phyloP scores from a whole-genome alignment of 1,284 basidiomycete genomes.

The Grifola frondosa region DNA sequence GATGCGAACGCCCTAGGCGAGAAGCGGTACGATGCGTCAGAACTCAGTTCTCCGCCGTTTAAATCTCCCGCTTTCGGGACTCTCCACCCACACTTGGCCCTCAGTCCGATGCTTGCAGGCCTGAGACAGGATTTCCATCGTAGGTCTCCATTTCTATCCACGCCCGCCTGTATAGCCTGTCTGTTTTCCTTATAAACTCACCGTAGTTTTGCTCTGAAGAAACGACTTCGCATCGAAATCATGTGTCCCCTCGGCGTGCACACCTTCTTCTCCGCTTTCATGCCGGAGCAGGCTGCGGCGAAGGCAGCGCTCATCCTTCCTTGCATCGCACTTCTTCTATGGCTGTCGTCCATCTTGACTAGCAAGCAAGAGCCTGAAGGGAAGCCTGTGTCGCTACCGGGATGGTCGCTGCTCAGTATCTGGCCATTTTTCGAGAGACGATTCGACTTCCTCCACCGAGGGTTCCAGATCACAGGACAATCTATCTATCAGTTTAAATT shows the following conservation, averaged over 20 bases:
- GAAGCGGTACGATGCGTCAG: no score
- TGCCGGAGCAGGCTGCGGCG: slow-evolving; percentile 52
- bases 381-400: slow-evolving; percentile 54
- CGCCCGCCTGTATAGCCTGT: slow-evolving; percentile 11
- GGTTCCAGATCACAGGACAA: slow-evolving; percentile 63
- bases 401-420: slow-evolving; percentile 53
- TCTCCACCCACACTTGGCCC: no score
- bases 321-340: slow-evolving; percentile 50
- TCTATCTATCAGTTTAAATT: slow-evolving; percentile 66
- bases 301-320: slow-evolving; percentile 56
- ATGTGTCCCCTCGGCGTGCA: slow-evolving; percentile 56
- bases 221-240: slow-evolving; percentile 7
- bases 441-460: slow-evolving; percentile 69
- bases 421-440: slow-evolving; percentile 64
- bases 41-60: no score
- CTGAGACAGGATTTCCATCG: no score
- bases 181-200: slow-evolving; percentile 13
- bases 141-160: no score
- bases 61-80: no score
- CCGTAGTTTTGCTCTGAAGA: slow-evolving; percentile 1
- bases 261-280: slow-evolving; percentile 55
- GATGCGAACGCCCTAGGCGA: no score
- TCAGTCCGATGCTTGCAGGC: no score
- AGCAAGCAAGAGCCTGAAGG: slow-evolving; percentile 33
- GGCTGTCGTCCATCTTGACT: slow-evolving; percentile 39